Conservation (phyloP, 169 alveolate species). For the Sarcocystis neurona region DNA sequence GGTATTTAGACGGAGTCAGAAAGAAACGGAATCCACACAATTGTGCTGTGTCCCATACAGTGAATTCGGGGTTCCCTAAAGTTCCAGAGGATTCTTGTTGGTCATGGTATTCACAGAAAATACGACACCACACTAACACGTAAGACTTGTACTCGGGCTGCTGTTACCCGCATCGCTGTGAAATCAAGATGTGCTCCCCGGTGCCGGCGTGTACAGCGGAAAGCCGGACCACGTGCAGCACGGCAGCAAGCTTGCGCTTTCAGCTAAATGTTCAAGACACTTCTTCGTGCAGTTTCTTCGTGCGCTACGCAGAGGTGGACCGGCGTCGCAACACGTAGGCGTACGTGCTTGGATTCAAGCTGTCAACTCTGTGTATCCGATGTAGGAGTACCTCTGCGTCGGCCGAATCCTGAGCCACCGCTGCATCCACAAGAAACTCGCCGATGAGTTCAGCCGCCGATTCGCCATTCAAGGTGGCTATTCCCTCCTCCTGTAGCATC, state of each 20-base stretch:
- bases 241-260: neutral
- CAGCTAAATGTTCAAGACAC: neutral
- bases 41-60: no score
- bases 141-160: no score
- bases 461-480: neutral
- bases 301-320: neutral
- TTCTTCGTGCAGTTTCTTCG: neutral
- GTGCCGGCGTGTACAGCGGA: neutral
- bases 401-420: conserved; percentile 20
- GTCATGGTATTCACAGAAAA: no score
- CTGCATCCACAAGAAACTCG: conserved; percentile 46
- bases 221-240: neutral
- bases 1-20: no score
- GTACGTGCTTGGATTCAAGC: neutral
- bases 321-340: neutral
- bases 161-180: no score
- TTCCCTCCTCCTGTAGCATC: conserved; percentile 61
- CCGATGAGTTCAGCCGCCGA: conserved; percentile 52
- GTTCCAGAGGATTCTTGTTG: no score
- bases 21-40: no score
- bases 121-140: no score
- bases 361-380: neutral
- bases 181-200: no score
- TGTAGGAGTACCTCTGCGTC: conserved; percentile 47
- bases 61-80: no score